These are phyloP conservation scores for Astragalus glycyphyllos DNA, from an alignment of 306 rosid species.

Conservation along the genomic window DNA sequence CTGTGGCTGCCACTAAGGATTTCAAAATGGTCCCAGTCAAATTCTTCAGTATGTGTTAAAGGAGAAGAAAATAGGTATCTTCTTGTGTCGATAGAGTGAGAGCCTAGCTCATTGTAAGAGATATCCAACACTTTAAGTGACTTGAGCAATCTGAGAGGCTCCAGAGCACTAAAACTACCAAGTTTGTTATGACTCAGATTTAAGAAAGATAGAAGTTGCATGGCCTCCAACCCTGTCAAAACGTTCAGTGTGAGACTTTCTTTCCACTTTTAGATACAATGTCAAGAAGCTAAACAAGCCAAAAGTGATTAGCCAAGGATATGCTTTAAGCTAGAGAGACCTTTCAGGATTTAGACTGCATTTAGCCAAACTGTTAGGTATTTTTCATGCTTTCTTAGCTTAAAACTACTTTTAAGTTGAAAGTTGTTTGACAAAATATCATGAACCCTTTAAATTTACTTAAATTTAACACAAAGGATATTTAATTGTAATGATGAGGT, in stretches of 20 bases:
- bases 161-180: slow-evolving; percentile 72
- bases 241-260: slow-evolving; percentile 38
- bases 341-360: not conserved
- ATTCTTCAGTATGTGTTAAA: slow-evolving; percentile 69
- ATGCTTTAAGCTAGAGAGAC: slow-evolving; percentile 13
- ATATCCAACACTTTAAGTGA: slow-evolving; percentile 73
- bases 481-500: no score
- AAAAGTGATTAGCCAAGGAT: slow-evolving; percentile 18
- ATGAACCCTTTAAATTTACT: no score
- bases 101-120: slow-evolving; percentile 75
- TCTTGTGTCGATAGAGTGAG: slow-evolving; percentile 70
- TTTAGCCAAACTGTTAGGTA: no score
- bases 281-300: slow-evolving; percentile 9
- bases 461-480: no score
- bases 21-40: slow-evolving; percentile 54
- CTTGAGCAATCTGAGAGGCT: slow-evolving; percentile 64
- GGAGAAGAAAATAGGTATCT: slow-evolving; percentile 81
- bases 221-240: slow-evolving; percentile 83
- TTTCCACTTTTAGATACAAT: slow-evolving; percentile 18
- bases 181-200: slow-evolving; percentile 81
- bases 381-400: no score
- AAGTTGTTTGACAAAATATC: no score
- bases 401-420: no score
- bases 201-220: slow-evolving; percentile 85
- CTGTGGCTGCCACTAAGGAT: slow-evolving; percentile 36